Percentiles rank a stretch among this genome's conserved stretches.
Conservation (phyloP, 208 protist species). For the Acanthamoeba sp. region DNA sequence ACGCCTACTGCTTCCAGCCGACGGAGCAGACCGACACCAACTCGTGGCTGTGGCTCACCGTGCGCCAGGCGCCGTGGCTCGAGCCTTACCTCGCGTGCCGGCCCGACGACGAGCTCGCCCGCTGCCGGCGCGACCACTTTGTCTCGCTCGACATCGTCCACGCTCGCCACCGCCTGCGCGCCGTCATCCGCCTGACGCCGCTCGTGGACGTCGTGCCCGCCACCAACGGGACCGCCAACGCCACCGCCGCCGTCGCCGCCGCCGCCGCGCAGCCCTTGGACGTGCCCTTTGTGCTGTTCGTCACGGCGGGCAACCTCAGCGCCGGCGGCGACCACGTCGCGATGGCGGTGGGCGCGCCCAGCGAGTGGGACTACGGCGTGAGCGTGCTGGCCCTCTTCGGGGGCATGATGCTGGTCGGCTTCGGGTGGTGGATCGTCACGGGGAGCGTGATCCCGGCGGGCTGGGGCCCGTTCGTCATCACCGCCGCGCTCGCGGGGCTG, state of each 20-base stretch:
- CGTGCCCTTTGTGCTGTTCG: constrained; percentile 8
- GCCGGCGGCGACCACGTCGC: neutral
- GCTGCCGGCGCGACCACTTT: neutral
- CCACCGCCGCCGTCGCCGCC: neutral
- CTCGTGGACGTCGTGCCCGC: neutral
- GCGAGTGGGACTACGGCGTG: neutral
- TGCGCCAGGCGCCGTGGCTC: constrained; percentile 33
- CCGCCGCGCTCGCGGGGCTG: neutral
- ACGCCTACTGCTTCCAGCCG: constrained; percentile 3
- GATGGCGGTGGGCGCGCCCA: neutral
- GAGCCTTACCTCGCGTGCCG: neutral
- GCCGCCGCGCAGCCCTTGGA: neutral
- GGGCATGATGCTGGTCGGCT: neutral
- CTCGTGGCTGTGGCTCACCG: constrained; percentile 37
- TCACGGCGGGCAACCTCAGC: neutral
- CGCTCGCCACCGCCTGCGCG: neutral
- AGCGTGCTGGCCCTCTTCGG: constrained; percentile 28
- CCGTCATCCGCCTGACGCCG: neutral
- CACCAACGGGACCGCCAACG: neutral
- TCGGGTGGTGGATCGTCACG: constrained; percentile 58
- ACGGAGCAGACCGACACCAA: constrained; percentile 4
- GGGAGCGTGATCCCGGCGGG: neutral
- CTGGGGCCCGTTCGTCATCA: constrained; percentile 45
- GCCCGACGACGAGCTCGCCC: neutral
- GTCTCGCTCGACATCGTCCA: neutral